These are phyloP conservation scores for Bryoglossum gracile DNA, from an alignment of 495 filamentous ascomycete genomes.

Conservation along the genomic window DNA sequence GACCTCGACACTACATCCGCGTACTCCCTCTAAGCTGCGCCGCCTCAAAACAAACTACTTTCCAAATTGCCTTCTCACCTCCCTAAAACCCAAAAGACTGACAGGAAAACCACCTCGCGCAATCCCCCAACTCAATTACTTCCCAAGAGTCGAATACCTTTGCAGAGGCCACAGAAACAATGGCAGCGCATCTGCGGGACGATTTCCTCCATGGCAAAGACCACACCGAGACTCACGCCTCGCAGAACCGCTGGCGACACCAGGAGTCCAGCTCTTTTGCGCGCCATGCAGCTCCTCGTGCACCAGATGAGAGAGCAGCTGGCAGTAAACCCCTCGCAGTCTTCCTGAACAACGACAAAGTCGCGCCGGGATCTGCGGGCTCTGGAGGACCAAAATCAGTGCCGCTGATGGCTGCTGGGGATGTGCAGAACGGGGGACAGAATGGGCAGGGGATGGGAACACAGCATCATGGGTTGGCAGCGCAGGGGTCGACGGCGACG, in stretches of 20 bases:
- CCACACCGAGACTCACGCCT: slow-evolving; percentile 41
- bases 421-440: neutral
- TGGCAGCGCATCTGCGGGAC: slow-evolving; percentile 25
- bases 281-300: slow-evolving; percentile 21
- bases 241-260: slow-evolving; percentile 42
- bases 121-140: no score
- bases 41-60: no score
- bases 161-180: no score
- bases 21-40: no score
- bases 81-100: no score
- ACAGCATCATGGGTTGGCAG: neutral
- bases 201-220: slow-evolving; percentile 24
- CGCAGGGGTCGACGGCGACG: no score
- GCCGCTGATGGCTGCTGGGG: slow-evolving; percentile 17
- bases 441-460: neutral
- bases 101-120: no score
- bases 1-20: no score
- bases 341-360: slow-evolving; percentile 41
- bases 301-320: slow-evolving; percentile 29
- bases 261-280: slow-evolving; percentile 43
- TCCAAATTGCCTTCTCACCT: no score
- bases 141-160: no score
- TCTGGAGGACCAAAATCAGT: slow-evolving; percentile 19
- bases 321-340: slow-evolving; percentile 39
- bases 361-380: slow-evolving; percentile 29